Evolutionary conservation across 148 eudicot genomes (phyloP).

Genomic region (Chenopodium quinoa): DNA sequence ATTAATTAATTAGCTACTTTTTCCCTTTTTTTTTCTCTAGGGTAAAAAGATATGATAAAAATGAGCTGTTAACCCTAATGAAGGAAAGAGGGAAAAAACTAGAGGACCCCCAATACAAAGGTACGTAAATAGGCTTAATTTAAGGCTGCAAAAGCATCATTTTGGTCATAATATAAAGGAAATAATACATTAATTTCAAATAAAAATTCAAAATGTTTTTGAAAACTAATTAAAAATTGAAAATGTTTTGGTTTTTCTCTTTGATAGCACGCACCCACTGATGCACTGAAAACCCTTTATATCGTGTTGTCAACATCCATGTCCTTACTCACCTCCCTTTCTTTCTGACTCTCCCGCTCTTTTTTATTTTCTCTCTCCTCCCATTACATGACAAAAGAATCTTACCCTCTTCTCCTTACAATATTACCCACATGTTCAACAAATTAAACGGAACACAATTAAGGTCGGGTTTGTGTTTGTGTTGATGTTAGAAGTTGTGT

Average conservation of each 20-base stretch:
- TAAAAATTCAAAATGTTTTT: neutral
- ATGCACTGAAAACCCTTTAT: conserved; percentile 11
- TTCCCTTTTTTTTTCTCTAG: too few relatives aligned
- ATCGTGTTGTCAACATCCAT: conserved; percentile 47
- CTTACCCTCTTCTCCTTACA: conserved; percentile 2
- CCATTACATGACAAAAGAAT: conserved; percentile 20
- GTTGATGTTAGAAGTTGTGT: too few relatives aligned
- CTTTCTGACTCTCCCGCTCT: conserved; percentile 12
- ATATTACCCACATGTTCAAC: neutral
- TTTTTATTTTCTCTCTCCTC: conserved; percentile 22
- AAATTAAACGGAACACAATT: too few relatives aligned
- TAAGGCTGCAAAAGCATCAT: conserved; percentile 38
- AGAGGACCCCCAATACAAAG: neutral
- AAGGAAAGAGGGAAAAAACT: neutral
- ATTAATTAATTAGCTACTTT: too few relatives aligned
- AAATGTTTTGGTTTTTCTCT: too few relatives aligned
- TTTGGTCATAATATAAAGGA: neutral
- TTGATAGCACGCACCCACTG: conserved; percentile 7
- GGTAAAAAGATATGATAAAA: neutral
- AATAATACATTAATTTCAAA: neutral
- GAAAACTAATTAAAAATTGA: too few relatives aligned
- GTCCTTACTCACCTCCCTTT: conserved; percentile 9
- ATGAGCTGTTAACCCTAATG: conserved; percentile 16
- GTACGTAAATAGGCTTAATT: conserved; percentile 14
- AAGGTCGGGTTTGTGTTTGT: too few relatives aligned